Evolutionary conservation across 495 filamentous ascomycete genomes (phyloP).

Genomic region (Hypoxylon trugodes): DNA sequence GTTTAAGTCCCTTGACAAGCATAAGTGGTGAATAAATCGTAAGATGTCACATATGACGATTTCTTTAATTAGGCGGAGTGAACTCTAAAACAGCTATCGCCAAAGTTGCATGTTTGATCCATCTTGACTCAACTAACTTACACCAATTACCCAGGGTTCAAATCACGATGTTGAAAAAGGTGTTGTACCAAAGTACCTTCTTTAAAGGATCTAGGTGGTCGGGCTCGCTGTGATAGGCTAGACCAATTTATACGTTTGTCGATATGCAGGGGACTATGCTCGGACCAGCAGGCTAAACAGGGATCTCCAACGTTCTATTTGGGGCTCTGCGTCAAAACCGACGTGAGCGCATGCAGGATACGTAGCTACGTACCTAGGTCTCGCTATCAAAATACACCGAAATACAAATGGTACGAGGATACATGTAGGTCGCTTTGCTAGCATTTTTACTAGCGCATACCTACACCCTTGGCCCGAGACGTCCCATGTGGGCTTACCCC

Average conservation of each 20-base stretch:
- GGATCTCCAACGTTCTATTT: conserved; percentile 42
- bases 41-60: background rate
- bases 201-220: conserved; percentile 10
- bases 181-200: conserved; percentile 8
- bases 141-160: background rate
- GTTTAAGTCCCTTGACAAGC: background rate
- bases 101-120: background rate
- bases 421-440: background rate
- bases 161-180: conserved; percentile 28
- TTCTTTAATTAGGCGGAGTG: background rate
- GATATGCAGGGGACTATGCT: conserved; percentile 40
- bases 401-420: too few species aligned
- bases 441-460: conserved; percentile 14
- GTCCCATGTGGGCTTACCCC: conserved; percentile 35
- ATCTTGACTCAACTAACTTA: conserved; percentile 14
- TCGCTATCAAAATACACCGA: too few species aligned
- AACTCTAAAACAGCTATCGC: background rate
- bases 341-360: conserved; percentile 20
- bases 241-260: conserved; percentile 30
- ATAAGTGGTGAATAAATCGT: conserved; percentile 5
- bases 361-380: conserved; percentile 10
- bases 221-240: conserved; percentile 17
- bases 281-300: conserved; percentile 28
- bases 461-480: conserved; percentile 39
- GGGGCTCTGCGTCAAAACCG: conserved; percentile 41